These are phyloP conservation scores for Brasilioporus rufonigricans DNA, from an alignment of 768 basidiomycete species.

Conservation along the genomic window DNA sequence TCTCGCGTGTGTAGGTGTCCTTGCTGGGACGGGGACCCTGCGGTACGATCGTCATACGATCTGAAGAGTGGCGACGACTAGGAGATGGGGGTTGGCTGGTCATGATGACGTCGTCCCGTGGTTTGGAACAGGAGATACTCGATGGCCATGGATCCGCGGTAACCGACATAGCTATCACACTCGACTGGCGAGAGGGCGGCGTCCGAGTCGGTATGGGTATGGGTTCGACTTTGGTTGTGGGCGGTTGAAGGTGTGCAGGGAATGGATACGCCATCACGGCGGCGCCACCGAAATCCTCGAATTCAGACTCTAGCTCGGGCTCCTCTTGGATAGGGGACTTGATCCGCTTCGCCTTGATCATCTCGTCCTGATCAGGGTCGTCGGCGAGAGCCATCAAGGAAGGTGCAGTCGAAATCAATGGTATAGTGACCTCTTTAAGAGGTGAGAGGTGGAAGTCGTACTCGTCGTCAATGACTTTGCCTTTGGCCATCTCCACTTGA, in stretches of 20 bases:
- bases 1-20: constrained; percentile 21
- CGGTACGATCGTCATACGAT: constrained; percentile 10
- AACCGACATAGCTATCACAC: constrained; percentile 27
- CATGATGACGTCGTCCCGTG: constrained; percentile 31
- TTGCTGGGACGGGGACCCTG: constrained; percentile 20
- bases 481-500: constrained; percentile 18
- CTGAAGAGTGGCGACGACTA: constrained; percentile 22
- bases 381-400: constrained; percentile 30
- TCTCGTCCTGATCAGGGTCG: constrained; percentile 29
- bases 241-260: constrained; percentile 27
- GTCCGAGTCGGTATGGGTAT: constrained; percentile 32
- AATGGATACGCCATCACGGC: constrained; percentile 19
- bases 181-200: constrained; percentile 27
- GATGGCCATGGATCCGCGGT: constrained; percentile 25
- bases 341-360: constrained; percentile 16
- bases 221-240: constrained; percentile 19
- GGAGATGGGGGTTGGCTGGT: constrained; percentile 29
- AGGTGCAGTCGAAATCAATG: constrained; percentile 28
- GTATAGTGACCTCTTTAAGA: constrained; percentile 25
- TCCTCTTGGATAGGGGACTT: constrained; percentile 24
- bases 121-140: constrained; percentile 22
- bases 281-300: constrained; percentile 16
- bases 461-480: constrained; percentile 27
- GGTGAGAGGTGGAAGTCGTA: constrained; percentile 31
- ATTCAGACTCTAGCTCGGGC: constrained; percentile 24